Evolutionary conservation across 495 filamentous ascomycete genomes (phyloP).

Genomic region (Penicillium malachiteum): DNA sequence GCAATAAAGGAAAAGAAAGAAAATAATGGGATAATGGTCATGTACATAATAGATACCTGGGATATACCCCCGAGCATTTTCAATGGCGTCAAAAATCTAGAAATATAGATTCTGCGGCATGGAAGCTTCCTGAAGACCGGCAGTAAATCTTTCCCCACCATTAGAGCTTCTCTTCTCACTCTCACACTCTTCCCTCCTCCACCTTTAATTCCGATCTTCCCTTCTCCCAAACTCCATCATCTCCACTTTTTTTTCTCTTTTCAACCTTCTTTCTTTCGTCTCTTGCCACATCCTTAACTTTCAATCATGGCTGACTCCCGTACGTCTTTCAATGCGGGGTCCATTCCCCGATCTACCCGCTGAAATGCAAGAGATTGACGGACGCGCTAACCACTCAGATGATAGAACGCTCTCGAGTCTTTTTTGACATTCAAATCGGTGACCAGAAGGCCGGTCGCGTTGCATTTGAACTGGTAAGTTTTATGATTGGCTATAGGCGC

Average conservation of each 20-base stretch:
- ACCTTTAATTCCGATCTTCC: conserved; percentile 3
- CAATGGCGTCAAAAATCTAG: not conserved
- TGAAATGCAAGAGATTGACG: conserved; percentile 9
- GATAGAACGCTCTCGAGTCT: conserved; percentile 67
- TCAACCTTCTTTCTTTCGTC: conserved; percentile 1
- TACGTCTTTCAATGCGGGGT: conserved; percentile 38
- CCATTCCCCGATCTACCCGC: conserved; percentile 12
- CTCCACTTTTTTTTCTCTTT: conserved; percentile 6
- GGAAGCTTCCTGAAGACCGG: conserved; percentile 49
- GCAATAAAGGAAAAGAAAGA: conserved; percentile 23
- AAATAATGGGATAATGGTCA: conserved; percentile 9
- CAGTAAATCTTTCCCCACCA: conserved; percentile 11
- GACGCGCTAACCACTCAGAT: conserved; percentile 16
- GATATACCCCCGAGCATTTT: conserved; percentile 7
- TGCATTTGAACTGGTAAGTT: conserved; percentile 73
- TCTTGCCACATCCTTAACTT: conserved; percentile 1
- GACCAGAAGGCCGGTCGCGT: conserved; percentile 69
- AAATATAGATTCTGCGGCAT: conserved; percentile 21
- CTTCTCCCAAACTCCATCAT: conserved; percentile 2
- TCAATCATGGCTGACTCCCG: conserved; percentile 39
- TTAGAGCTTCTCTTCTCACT: not conserved
- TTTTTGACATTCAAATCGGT: conserved; percentile 85
- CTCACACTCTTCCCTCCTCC: conserved; percentile 7
- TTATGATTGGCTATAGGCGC: conserved; percentile 6
- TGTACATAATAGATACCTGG: conserved; percentile 13